Evolutionary conservation across 257 asterid genomes (phyloP).

Genomic region (Scutellaria galericulata): DNA sequence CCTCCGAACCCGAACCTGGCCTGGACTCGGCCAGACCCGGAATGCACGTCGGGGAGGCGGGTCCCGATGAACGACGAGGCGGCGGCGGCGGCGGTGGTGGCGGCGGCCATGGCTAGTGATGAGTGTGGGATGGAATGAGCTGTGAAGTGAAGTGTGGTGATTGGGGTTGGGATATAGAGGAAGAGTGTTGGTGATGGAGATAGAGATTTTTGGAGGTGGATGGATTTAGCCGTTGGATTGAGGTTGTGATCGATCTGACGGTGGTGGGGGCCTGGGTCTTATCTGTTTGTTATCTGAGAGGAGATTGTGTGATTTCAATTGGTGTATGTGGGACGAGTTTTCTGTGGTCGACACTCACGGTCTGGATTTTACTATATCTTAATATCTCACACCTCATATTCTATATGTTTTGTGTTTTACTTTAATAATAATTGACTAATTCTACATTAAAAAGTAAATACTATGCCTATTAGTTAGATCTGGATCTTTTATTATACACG

Average conservation of each 20-base stretch:
- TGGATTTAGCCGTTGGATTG: slow-evolving; percentile 59
- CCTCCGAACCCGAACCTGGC: slow-evolving; percentile 75
- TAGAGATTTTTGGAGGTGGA: slow-evolving; percentile 45
- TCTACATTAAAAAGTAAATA: too few species aligned
- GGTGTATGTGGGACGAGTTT: slow-evolving; percentile 47
- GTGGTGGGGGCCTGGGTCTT: slow-evolving; percentile 52
- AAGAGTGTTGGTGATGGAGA: slow-evolving; percentile 33
- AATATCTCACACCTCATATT: slow-evolving; percentile 12
- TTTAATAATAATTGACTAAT: too few species aligned
- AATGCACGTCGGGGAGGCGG: slow-evolving; percentile 63
- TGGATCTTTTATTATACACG: too few species aligned
- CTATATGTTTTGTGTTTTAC: too few species aligned
- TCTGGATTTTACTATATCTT: slow-evolving; percentile 25
- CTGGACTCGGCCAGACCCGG: slow-evolving; percentile 65
- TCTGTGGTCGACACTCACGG: slow-evolving; percentile 34
- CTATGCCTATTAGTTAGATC: too few species aligned
- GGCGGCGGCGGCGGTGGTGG: slow-evolving; percentile 69
- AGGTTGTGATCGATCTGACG: slow-evolving; percentile 53
- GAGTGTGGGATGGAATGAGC: background rate
- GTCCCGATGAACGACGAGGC: slow-evolving; percentile 85
- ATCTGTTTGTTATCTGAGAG: slow-evolving; percentile 76
- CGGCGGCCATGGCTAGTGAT: slow-evolving; percentile 48
- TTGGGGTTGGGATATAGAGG: slow-evolving; percentile 52
- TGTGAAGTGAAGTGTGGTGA: slow-evolving; percentile 16
- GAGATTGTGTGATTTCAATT: slow-evolving; percentile 40